Percentiles rank a stretch among this genome's conserved stretches.
Conservation (phyloP, 148 eudicot species). For the Vaccinium darrowii region DNA sequence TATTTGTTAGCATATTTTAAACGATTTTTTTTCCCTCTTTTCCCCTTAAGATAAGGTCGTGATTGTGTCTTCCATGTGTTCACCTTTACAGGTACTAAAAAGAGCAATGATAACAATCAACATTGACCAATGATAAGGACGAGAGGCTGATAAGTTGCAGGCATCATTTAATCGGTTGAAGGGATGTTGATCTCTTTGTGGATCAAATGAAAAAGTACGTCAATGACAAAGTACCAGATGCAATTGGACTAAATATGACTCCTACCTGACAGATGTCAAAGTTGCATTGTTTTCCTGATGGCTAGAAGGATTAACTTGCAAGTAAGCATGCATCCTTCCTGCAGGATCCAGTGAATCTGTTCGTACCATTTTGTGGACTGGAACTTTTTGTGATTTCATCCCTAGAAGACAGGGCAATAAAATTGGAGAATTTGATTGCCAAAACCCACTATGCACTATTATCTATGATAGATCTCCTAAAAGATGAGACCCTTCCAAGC, state of each 20-base stretch:
- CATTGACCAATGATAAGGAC: neutral
- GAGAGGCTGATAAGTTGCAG: neutral
- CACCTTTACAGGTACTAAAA: neutral
- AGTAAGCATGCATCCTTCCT: conserved; percentile 93
- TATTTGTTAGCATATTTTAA: neutral
- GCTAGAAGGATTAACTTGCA: conserved; percentile 68
- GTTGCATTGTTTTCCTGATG: conserved; percentile 46
- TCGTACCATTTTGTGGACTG: conserved; percentile 76
- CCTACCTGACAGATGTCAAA: conserved; percentile 74
- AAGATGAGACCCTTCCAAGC: conserved; percentile 1
- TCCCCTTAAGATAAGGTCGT: neutral
- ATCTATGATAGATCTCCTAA: neutral
- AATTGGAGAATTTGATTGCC: conserved; percentile 1
- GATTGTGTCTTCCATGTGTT: neutral
- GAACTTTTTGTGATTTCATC: conserved; percentile 57
- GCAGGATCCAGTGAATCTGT: conserved; percentile 90
- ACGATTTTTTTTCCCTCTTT: neutral
- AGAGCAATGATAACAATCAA: neutral
- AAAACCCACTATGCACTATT: conserved; percentile 14
- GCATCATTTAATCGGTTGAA: neutral
- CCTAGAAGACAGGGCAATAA: conserved; percentile 25
- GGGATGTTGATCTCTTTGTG: neutral
- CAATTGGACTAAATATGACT: neutral
- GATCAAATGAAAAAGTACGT: neutral
- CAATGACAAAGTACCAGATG: neutral